Percentiles rank a stretch among this genome's conserved stretches.
phyloP scores from a whole-genome alignment of 139 green algal species.

The Tetradesmus obliquus region DNA sequence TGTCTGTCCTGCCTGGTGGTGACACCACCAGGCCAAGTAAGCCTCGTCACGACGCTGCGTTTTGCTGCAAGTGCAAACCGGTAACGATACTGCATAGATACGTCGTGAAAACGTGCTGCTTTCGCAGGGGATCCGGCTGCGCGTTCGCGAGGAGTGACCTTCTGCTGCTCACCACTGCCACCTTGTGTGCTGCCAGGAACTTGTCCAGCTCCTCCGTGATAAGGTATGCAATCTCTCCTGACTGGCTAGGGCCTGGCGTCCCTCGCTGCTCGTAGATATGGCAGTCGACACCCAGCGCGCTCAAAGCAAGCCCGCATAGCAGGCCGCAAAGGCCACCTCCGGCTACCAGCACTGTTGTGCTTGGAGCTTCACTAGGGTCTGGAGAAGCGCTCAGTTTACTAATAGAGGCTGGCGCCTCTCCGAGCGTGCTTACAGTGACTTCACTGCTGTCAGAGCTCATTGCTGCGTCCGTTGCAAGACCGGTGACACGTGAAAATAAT shows the following conservation, averaged over 20 bases:
- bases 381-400: not conserved
- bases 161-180: conserved; percentile 23
- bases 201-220: conserved; percentile 31
- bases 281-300: not conserved
- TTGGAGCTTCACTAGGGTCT: conserved; percentile 1
- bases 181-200: conserved; percentile 18
- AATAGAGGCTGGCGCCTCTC: not conserved
- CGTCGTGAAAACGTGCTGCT: not conserved
- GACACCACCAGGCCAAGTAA: not conserved
- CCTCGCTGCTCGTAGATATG: conserved; percentile 31
- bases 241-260: not conserved
- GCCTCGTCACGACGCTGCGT: not conserved
- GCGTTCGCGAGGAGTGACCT: not conserved
- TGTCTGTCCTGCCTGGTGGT: not conserved
- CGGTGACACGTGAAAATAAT: not conserved
- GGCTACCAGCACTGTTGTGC: conserved; percentile 11
- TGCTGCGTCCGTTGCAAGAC: not conserved
- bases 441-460: not conserved
- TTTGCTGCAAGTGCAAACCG: not conserved
- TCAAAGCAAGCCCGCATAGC: conserved; percentile 6
- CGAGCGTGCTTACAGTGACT: not conserved
- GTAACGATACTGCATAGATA: not conserved
- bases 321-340: conserved; percentile 28
- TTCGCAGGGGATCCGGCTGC: not conserved
- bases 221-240: not conserved